Evolutionary conservation across 176 grass and related monocot species (phyloP).

Genomic region (Ampelocalamus luodianensis): DNA sequence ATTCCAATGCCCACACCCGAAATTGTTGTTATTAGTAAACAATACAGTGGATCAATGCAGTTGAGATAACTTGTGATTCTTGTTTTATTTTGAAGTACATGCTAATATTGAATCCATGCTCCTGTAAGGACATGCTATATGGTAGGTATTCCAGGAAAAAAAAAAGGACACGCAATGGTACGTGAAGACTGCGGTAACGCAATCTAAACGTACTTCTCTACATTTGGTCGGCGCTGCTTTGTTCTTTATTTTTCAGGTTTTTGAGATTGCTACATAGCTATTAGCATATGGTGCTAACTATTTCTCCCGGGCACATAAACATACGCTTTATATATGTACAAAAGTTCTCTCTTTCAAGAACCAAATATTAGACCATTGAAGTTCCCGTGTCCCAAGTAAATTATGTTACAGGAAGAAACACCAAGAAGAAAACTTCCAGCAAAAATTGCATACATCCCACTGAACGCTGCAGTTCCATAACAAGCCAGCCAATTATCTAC

Average conservation of each 20-base stretch:
- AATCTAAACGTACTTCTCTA: background rate
- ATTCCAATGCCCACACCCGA: background rate
- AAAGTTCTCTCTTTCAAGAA: background rate
- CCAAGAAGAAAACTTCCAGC: slow-evolving; percentile 47
- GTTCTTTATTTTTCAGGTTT: background rate
- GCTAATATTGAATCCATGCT: slow-evolving; percentile 7
- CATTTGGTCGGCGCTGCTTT: background rate
- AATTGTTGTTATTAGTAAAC: slow-evolving; percentile 17
- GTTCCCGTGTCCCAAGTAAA: slow-evolving; percentile 20
- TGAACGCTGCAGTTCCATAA: slow-evolving; percentile 10
- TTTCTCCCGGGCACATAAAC: slow-evolving; percentile 16
- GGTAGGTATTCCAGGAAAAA: background rate
- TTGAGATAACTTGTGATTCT: slow-evolving; percentile 26
- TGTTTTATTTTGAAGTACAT: slow-evolving; percentile 24
- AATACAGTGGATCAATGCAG: background rate
- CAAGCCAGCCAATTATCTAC: slow-evolving; percentile 48
- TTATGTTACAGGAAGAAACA: slow-evolving; percentile 52
- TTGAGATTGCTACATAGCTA: background rate
- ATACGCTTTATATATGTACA: slow-evolving; percentile 48
- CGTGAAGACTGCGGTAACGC: background rate
- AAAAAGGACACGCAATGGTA: background rate
- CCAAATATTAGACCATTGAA: slow-evolving; percentile 29
- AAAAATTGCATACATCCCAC: slow-evolving; percentile 55
- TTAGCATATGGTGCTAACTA: background rate
- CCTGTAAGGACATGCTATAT: slow-evolving; percentile 2